Evolutionary conservation across 2,329 filamentous ascomycete species (phyloP), one percentile per base, ranked within the genome.

Genomic region (Fusarium mundagurra): DNA sequence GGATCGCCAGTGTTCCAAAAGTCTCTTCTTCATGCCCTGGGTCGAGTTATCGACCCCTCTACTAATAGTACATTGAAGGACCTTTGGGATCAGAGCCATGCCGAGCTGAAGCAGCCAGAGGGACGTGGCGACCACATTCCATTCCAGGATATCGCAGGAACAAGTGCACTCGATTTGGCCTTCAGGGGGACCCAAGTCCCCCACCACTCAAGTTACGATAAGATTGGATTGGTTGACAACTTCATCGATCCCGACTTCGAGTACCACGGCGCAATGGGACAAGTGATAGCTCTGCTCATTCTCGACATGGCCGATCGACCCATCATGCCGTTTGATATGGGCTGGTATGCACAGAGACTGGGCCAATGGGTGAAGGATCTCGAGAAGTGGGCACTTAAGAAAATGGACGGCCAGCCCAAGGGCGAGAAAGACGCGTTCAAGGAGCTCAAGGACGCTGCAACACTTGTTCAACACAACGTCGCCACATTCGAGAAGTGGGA

Each of bases 121-220:
- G 91, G 91, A 9, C 92, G 89, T 16, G 93, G 94, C 75, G 96
- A 98, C 82, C 96, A 94, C 77, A 93, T 95, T 6, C 91, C 95
- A 5, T 99, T 98, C 82, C 96, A 97, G 82, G 90, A 96, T 80
- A 93, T 98, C 58, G 94, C 94, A 2, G 96, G 96, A 60, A 95
- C 92, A 13, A 96, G 94, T 50, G 95, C 93, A 17, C 86, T 99
- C 64, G 95, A 98, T 81, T 90, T 99, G 74, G 88, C 90, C 34
- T 98, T 99, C 79, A 78, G 85, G 43, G 93, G 93, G 50, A 85
- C 88, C 13, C 82, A 85, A 17, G 92, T 89, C 77, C 94, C 95
- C 1, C 91, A 92, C 59, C 92, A 95, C 82, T 95, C 93, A 69
- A 96, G 93, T 83, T 97, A 97, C 83, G 96, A 98, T 80, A 97